These are phyloP conservation scores for Sporothrix mexicana DNA, from an alignment of 2,329 filamentous ascomycete genomes.

Conservation along the genomic window DNA sequence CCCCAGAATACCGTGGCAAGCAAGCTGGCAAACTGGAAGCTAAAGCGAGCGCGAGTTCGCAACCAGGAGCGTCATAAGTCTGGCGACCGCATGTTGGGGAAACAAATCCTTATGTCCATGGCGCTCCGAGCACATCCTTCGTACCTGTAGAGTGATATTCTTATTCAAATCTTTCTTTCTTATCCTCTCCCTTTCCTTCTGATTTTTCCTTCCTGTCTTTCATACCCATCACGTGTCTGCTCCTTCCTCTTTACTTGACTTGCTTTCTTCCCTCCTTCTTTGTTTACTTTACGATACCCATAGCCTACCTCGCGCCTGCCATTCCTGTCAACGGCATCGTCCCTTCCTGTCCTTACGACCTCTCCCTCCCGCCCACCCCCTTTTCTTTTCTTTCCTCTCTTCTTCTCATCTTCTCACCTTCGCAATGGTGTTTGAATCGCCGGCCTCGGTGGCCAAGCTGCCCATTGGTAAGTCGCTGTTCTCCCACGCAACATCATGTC, in stretches of 20 bases:
- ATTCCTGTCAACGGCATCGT: not conserved
- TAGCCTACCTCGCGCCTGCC: not conserved
- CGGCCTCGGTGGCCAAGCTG: conserved; percentile 65
- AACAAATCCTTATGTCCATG: not conserved
- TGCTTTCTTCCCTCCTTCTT: not conserved
- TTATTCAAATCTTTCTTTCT: not conserved
- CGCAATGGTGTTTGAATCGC: conserved; percentile 64
- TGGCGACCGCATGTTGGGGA: not conserved
- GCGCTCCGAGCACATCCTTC: not conserved
- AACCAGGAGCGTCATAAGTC: not conserved
- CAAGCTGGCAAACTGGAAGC: too few species aligned
- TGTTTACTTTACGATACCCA: not conserved
- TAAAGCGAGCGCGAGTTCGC: not conserved
- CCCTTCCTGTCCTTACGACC: not conserved
- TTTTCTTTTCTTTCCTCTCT: not conserved
- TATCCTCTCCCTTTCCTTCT: not conserved
- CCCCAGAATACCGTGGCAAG: too few species aligned
- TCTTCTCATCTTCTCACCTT: not conserved
- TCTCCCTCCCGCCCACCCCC: not conserved
- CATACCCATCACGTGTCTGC: not conserved
- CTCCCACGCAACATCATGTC: not conserved
- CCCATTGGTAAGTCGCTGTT: conserved; percentile 53
- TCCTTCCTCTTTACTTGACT: not conserved
- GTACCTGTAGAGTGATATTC: not conserved
- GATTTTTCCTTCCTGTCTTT: not conserved